These are phyloP conservation scores for Phialophora verrucosa DNA, from an alignment of 2,329 filamentous ascomycete species.

Conservation along the genomic window DNA sequence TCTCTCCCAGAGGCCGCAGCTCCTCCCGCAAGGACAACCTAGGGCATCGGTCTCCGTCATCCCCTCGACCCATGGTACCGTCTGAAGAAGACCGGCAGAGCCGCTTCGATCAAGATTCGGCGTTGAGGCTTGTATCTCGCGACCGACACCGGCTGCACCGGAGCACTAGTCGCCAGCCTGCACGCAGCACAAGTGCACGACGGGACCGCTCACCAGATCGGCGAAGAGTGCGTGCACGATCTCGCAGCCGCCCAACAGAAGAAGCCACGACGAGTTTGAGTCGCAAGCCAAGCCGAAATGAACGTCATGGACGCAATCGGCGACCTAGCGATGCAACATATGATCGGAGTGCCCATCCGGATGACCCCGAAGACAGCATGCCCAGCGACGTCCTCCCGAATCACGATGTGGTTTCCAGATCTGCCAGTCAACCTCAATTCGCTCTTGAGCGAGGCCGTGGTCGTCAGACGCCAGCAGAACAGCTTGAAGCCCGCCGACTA, in stretches of 20 bases:
- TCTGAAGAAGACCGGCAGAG: slow-evolving; percentile 61
- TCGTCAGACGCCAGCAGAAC: slow-evolving; percentile 77
- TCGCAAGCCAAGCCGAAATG: slow-evolving; percentile 28
- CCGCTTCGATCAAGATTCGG: slow-evolving; percentile 68
- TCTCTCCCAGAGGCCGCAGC: slow-evolving; percentile 62
- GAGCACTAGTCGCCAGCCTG: slow-evolving; percentile 52
- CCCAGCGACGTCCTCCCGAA: background rate
- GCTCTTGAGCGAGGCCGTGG: slow-evolving; percentile 71
- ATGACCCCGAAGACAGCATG: slow-evolving; percentile 25
- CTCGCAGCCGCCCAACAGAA: slow-evolving; percentile 45
- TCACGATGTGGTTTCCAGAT: slow-evolving; percentile 16
- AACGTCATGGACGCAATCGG: slow-evolving; percentile 25
- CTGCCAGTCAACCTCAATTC: slow-evolving; percentile 40
- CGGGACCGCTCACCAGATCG: slow-evolving; percentile 56
- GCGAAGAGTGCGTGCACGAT: slow-evolving; percentile 45
- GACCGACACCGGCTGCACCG: slow-evolving; percentile 55
- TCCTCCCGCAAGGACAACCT: slow-evolving; percentile 64
- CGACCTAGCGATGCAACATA: slow-evolving; percentile 29
- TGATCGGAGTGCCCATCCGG: slow-evolving; percentile 29
- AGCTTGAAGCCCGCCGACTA: slow-evolving; percentile 84
- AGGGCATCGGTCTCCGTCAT: slow-evolving; percentile 74
- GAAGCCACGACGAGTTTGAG: slow-evolving; percentile 34
- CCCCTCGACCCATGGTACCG: slow-evolving; percentile 75
- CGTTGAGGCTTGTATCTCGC: slow-evolving; percentile 51
- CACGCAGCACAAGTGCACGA: slow-evolving; percentile 51